Evolutionary conservation across 768 basidiomycete species (phyloP), one percentile per base, ranked within the genome.

Genomic region (Mycena amicta): DNA sequence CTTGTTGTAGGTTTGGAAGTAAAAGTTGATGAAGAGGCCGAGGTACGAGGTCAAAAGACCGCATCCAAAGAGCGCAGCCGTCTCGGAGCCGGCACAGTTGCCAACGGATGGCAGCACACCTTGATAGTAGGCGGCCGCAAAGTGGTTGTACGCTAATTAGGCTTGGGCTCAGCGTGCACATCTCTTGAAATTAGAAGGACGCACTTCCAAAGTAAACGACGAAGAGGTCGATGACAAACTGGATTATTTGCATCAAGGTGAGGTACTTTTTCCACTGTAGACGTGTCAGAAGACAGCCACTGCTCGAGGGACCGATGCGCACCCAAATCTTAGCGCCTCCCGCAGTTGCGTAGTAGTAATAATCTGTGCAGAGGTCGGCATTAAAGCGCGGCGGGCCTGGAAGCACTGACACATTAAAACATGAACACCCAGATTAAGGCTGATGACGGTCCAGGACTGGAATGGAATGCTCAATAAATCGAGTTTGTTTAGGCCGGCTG

Each of bases 301-400:
- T n/a, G n/a, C n/a, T n/a, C n/a, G n/a, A n/a, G n/a, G n/a, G n/a
- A n/a, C n/a, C n/a, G n/a, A n/a, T n/a, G 20, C 71, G 81, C 74
- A 95, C 94, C 95, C 97, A 98, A 76, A 98, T 93, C 77, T 82
- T 92, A 70, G 90, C 90, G 61, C 97, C 97, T 69, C 96, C 94
- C 51, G 97, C 95, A 51, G 97, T 98, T 25, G 95, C 95, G 75
- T 90, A 98, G 78, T 99, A 99, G 78, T 99, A 99, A 75, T 98
- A 99, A 79, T 99, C 95, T 95, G 68, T 5, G 52, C 49, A 31
- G 23, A 22, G 18, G 47, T 57, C 41, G 45, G 50, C 20, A 54
- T 46, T 56, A 50, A 40, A 54, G 47, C 55, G 57, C 29, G 41
- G 5, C 40, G 53, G 37, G 50, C 39, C 25, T 49, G 20, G 53